Base-by-base conservation (phyloP, 352 stramenopile species). In the Pythium aphanidermatum region DNA sequence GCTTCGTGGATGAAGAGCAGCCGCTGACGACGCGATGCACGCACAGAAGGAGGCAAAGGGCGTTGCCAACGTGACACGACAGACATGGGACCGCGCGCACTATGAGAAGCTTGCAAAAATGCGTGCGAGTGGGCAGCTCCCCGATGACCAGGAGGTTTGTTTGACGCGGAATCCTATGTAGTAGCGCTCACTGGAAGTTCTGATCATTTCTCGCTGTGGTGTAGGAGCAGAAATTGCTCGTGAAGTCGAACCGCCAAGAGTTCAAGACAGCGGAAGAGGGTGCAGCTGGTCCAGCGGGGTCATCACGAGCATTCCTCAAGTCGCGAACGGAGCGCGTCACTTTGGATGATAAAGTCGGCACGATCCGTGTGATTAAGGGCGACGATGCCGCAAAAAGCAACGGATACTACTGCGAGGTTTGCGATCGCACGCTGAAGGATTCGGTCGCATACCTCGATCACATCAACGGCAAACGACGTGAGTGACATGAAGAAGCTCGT, bases 401-500 rank as follows among this genome's bases (percentile, higher is more conserved):
- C 19, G 91, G 87, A 2, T 97, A 93, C 63, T 97, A 78, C 51
- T 97, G 91, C 46, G 91, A 97, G 50, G 86, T 96, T 19, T 97
- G 91, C 46, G 91, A 97, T 47, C 86, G 71, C 53, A 71, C 79
- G 3, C 66, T 97, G 28, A 97, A 97, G 65, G 91, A 97, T 57
- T 96, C 83, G 37, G 79, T 96, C 35, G 86, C 85, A 46, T 97
- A 96, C 48, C 63, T 97, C 36, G 91, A 97, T 65, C 91, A 97
- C 54, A 96, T 97, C 65, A 97, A 97, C 60, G 91, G 91, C 54
- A 96, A 96, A 77, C 92, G 92, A 56, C 90, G 86, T 96, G 49
- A 46, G 79, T 83, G 16, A n/a, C n/a, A n/a, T n/a, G n/a, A n/a
- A n/a, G n/a, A n/a, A n/a, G n/a, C n/a, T n/a, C n/a, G n/a, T n/a